phyloP scores from a whole-genome alignment of 148 eudicot species.

The Cornus florida region DNA sequence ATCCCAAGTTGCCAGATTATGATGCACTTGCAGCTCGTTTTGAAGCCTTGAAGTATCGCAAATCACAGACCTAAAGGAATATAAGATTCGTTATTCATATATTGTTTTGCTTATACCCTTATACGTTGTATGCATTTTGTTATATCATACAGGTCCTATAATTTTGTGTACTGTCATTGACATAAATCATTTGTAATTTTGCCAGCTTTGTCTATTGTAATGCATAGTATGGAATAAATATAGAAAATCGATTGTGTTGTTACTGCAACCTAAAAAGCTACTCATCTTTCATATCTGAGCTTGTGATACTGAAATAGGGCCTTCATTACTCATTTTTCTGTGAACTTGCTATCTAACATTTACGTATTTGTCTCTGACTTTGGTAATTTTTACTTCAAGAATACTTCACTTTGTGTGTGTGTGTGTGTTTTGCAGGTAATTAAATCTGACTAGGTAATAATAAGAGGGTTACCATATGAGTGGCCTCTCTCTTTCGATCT shows the following conservation, averaged over 20 bases:
- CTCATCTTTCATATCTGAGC: too few relatives aligned
- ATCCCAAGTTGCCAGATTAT: conserved; percentile 90
- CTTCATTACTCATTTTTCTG: not conserved
- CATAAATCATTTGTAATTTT: conserved; percentile 2
- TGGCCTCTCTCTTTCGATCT: too few relatives aligned
- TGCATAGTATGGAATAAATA: not conserved
- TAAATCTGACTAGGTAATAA: too few relatives aligned
- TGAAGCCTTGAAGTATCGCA: conserved; percentile 75
- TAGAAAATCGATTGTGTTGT: too few relatives aligned
- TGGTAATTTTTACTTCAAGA: too few relatives aligned
- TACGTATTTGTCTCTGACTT: too few relatives aligned
- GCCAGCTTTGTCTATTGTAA: not conserved
- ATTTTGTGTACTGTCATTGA: not conserved
- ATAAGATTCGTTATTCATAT: not conserved
- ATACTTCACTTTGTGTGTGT: too few relatives aligned
- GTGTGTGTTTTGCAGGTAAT: too few relatives aligned
- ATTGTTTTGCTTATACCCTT: not conserved
- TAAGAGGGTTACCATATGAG: too few relatives aligned
- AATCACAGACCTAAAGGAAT: conserved; percentile 22
- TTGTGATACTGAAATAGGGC: too few relatives aligned
- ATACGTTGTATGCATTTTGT: not conserved
- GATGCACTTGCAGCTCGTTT: conserved; percentile 86
- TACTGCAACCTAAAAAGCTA: too few relatives aligned
- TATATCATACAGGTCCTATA: not conserved
- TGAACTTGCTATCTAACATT: not conserved